These are phyloP conservation scores for Penicillium sp. DNA, from an alignment of 2,329 filamentous ascomycete genomes.

Conservation along the genomic window DNA sequence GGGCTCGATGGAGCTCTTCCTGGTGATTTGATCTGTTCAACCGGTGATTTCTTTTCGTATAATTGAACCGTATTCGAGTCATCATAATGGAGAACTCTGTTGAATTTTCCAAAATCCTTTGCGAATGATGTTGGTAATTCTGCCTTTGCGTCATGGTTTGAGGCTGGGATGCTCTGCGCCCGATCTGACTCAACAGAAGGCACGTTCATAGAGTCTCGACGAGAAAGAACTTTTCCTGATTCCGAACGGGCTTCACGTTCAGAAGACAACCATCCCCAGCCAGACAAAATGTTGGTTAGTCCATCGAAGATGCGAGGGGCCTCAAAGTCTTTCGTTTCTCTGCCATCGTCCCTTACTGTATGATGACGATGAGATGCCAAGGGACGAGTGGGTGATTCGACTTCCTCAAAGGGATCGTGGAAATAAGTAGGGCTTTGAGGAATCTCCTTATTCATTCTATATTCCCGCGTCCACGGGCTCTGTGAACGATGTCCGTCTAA, in stretches of 20 bases:
- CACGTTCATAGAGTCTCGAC: neutral
- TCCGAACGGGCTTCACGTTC: neutral
- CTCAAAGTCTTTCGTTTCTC: neutral
- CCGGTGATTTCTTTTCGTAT: neutral
- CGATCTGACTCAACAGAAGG: neutral
- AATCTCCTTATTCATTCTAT: neutral
- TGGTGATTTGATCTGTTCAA: neutral
- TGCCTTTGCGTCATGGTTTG: neutral
- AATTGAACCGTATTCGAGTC: neutral
- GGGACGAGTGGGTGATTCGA: neutral
- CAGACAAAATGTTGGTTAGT: neutral
- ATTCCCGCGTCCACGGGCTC: neutral
- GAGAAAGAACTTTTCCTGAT: neutral
- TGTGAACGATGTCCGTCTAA: neutral
- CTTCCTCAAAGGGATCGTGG: conserved; percentile 6
- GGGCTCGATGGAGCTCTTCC: neutral
- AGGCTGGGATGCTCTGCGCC: neutral
- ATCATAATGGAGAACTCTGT: neutral
- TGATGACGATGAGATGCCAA: conserved; percentile 3
- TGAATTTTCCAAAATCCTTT: neutral
- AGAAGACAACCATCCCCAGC: neutral
- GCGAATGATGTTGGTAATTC: neutral
- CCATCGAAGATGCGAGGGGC: neutral
- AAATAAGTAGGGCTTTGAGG: neutral
- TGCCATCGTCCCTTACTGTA: neutral